Base-by-base conservation (phyloP, 2,329 filamentous ascomycete species). In the Talaromyces piceae region DNA sequence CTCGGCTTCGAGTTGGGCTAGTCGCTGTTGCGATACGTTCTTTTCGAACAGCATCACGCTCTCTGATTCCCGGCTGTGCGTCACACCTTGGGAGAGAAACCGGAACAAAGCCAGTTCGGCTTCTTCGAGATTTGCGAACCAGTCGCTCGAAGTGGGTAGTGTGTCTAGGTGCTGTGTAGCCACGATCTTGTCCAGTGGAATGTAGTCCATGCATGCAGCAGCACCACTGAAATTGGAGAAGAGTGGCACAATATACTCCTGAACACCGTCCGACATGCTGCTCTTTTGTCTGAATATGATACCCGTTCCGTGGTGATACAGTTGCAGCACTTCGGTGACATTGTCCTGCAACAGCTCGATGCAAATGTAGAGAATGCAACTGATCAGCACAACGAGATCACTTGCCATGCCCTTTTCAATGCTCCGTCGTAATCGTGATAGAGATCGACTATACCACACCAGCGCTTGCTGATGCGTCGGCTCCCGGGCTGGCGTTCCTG, bases 311-410 rank as follows among this genome's bases (percentile, higher is more conserved):
- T 67, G 65, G 6, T 37, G 25, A 54, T 65, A 67, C 3, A 67
- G 62, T 11, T 54, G 58, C 16, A 63, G 22, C 1, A 63, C 62
- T 13, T 63, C 62, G 4, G 62, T 56, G 1, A 58, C 31, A 41
- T 54, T 54, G 2, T 62, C 64, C 9, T 62, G 54, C 1, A 67
- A 46, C 3, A 57, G 55, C 46, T 67, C 65, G n/a, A 67, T 64
- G 39, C 61, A 66, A 6, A 66, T 63, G 31, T 67, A 67, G n/a
- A 67, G 45, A 3, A 66, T 47, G 39, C 64, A 67, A 9, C 55
- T 67, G 9, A 67, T 56, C 20, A 67, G 51, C 12, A 62, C 64
- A n/a, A 65, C 56, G 41, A 63, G 60, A 2, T 47, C 47, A 22
- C 63, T 61, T 4, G 65, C 43, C 11, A 30, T 49, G 3, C 63